A percentile compares a stretch with the other conserved stretches of the same genome.
Evolutionary conservation across 2,329 filamentous ascomycete genomes (phyloP).

Genomic region (Colletotrichum tamarilloi): DNA sequence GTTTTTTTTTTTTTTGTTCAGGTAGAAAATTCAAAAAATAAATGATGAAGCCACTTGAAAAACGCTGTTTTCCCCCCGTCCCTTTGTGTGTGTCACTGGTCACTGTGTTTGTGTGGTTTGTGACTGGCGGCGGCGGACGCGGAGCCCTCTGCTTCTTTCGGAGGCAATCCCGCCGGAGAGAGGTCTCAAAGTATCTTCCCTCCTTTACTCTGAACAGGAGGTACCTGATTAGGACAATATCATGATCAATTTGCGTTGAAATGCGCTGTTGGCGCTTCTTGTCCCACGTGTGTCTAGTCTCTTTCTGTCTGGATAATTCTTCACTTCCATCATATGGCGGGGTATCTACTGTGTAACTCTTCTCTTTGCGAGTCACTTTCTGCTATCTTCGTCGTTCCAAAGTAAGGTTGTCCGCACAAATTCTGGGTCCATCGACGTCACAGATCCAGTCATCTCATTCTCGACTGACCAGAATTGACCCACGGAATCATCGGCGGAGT

Average conservation of each 20-base stretch:
- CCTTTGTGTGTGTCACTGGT: neutral
- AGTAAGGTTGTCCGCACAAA: neutral
- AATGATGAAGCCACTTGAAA: neutral
- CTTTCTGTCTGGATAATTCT: neutral
- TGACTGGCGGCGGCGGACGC: neutral
- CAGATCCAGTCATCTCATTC: neutral
- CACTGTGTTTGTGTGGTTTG: neutral
- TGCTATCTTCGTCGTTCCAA: neutral
- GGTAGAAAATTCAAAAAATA: neutral
- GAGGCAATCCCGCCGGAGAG: conserved; percentile 22
- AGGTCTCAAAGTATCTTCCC: neutral
- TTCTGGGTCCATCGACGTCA: conserved; percentile 5
- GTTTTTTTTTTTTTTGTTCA: neutral
- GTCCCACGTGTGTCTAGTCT: conserved; percentile 6
- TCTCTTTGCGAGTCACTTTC: neutral
- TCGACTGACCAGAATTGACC: neutral
- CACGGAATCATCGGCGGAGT: neutral
- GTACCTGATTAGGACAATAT: neutral
- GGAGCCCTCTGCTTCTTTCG: conserved; percentile 6
- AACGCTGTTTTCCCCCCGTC: neutral
- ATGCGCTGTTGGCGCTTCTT: neutral
- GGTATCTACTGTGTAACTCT: neutral
- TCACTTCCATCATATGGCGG: neutral
- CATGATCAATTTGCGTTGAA: conserved; percentile 1
- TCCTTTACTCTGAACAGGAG: neutral